These are phyloP conservation scores for Coprinopsis marcescibilis DNA, from an alignment of 768 basidiomycete genomes.

Conservation along the genomic window DNA sequence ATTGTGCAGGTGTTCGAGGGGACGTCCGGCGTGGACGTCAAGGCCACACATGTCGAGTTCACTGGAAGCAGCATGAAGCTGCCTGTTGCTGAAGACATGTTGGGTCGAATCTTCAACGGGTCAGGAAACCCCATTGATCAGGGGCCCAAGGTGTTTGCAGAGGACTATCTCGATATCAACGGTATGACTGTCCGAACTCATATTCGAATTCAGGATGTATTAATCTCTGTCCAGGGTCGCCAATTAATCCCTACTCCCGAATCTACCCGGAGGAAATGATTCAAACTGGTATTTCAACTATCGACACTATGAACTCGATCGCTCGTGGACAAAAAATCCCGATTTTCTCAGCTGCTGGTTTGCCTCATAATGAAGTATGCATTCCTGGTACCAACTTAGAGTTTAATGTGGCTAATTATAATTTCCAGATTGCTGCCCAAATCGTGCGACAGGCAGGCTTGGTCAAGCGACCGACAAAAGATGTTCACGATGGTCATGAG, in stretches of 20 bases:
- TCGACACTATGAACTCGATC: constrained; percentile 97
- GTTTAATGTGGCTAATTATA: constrained; percentile 5
- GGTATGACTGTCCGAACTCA: constrained; percentile 44
- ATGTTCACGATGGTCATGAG: constrained; percentile 97
- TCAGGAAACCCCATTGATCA: constrained; percentile 97
- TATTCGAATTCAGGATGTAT: neutral
- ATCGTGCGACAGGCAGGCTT: constrained; percentile 99
- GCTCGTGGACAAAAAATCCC: constrained; percentile 99
- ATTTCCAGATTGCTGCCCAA: constrained; percentile 89
- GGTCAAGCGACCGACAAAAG: constrained; percentile 94
- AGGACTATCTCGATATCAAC: constrained; percentile 99
- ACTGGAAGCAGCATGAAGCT: constrained; percentile 98
- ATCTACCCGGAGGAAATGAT: constrained; percentile 99
- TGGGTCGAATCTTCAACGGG: constrained; percentile 98
- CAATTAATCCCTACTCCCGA: constrained; percentile 96
- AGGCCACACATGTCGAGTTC: constrained; percentile 95
- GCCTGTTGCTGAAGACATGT: constrained; percentile 97
- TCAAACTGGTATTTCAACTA: constrained; percentile 98
- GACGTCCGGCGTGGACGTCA: constrained; percentile 95
- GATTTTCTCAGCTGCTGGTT: constrained; percentile 97
- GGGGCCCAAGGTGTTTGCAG: constrained; percentile 98
- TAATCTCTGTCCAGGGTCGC: constrained; percentile 60
- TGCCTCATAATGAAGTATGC: constrained; percentile 94
- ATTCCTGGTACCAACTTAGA: neutral
- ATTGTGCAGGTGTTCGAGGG: constrained; percentile 99